A percentile compares a stretch with the other conserved stretches of the same genome.
Evolutionary conservation across 768 basidiomycete genomes (phyloP).

Genomic region (Pisolithus sp.): DNA sequence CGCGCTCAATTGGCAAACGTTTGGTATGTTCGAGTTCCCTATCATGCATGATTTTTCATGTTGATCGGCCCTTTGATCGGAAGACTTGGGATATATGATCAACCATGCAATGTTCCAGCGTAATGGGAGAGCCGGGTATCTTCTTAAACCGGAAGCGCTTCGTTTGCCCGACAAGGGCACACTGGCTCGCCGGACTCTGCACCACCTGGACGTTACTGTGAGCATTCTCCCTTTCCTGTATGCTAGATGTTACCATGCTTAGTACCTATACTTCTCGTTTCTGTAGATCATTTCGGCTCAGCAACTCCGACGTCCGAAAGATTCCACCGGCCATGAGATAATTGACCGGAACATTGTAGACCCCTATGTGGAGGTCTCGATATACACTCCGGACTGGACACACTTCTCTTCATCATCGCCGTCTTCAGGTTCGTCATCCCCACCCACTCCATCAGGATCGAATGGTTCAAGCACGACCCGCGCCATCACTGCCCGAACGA

Average conservation of each 20-base stretch:
- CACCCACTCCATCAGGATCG: constrained; percentile 5
- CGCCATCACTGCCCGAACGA: constrained; percentile 51
- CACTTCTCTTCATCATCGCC: constrained; percentile 19
- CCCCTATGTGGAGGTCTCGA: constrained; percentile 76
- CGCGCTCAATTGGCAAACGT: constrained; percentile 97
- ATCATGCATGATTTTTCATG: not conserved
- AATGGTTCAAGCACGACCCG: constrained; percentile 31
- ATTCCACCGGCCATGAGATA: constrained; percentile 55
- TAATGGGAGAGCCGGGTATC: constrained; percentile 83
- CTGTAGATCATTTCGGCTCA: constrained; percentile 77
- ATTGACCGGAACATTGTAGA: constrained; percentile 51
- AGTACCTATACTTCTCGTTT: not conserved
- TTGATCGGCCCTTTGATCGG: not conserved
- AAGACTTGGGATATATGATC: constrained; percentile 86
- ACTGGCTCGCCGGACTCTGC: constrained; percentile 45
- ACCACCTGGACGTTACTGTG: constrained; percentile 62
- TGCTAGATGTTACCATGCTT: not conserved
- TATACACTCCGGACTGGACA: constrained; percentile 72
- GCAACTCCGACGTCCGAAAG: constrained; percentile 73
- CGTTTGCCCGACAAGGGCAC: constrained; percentile 58
- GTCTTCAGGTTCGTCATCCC: not conserved
- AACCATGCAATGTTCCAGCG: constrained; percentile 95
- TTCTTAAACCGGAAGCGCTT: constrained; percentile 81
- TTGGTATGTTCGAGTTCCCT: constrained; percentile 47
- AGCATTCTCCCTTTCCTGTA: constrained; percentile 10